Conservation (phyloP, 305 asterid species). For the Euphrasia arctica region DNA sequence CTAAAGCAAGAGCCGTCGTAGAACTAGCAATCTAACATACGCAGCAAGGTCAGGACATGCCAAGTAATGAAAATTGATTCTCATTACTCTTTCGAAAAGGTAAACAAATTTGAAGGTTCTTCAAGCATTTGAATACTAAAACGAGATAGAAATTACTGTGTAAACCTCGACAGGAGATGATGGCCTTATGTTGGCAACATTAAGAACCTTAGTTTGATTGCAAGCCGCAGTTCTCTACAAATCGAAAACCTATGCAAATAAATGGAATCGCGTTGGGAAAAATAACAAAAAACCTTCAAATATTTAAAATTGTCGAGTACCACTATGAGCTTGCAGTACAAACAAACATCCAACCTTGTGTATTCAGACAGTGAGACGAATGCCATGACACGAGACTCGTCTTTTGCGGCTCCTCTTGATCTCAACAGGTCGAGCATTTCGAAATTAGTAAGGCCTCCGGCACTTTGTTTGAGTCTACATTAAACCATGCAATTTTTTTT, state of each 20-base stretch:
- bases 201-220: constrained; percentile 74
- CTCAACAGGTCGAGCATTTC: constrained; percentile 77
- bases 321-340: background rate
- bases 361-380: constrained; percentile 54
- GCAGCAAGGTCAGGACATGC: background rate
- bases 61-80: no score
- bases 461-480: constrained; percentile 52
- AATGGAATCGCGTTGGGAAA: background rate
- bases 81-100: no score
- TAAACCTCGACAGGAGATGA: constrained; percentile 44
- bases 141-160: constrained; percentile 40
- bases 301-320: background rate
- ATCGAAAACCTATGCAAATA: constrained; percentile 57
- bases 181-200: constrained; percentile 67
- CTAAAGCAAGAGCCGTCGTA: background rate
- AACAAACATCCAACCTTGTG: constrained; percentile 52
- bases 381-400: constrained; percentile 59
- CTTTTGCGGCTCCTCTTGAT: no score
- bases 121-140: background rate
- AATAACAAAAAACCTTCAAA: background rate
- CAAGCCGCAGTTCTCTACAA: constrained; percentile 64
- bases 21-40: background rate
- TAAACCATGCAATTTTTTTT: background rate
- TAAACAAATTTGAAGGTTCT: no score
- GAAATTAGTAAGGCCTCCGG: constrained; percentile 67